Base-by-base conservation (phyloP, 768 basidiomycete genomes). In the Boletus subcaerulescens region DNA sequence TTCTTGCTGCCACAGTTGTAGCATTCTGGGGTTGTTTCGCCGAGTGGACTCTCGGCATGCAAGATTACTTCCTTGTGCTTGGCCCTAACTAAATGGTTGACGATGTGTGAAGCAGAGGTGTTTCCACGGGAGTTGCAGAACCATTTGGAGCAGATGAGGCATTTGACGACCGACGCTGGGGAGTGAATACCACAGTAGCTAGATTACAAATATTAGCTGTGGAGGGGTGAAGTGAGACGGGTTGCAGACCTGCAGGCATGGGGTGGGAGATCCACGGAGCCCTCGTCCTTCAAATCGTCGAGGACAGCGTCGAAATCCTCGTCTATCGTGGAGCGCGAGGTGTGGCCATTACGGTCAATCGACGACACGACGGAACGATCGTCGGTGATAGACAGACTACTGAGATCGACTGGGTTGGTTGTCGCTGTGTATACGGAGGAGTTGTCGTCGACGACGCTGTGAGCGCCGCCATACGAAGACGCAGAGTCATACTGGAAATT, bases 1-100 rank as follows among this genome's bases (percentile, higher is more conserved):
- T 99, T 99, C 75, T 97, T 98, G 77, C 91, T 95, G 15, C 97
- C 97, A 67, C 97, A 99, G 66, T 94, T 95, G 78, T 99, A 99
- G 71, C 97, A 99, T 75, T 99, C 97, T 0, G 97, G 97, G 0
- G 92, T 91, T 1, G 97, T 98, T 74, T 98, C 97, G 2, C 97
- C 97, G 4, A 99, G 79, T 3, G 96, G 93, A 55, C 90, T 89
- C 64, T 98, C 96, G 48, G 91, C 89, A 66, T 99, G 97, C 31
- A 99, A 75, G 57, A 96, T 91, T 58, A 99, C 96, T 68, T 99
- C 97, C 76, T 98, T 98, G 76, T 99, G 97, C 74, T 98, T 98
- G 31, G 97, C 95, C 66, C 96, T 93, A 46, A 99, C 97, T 55
- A 99, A 83, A 75, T 99, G 97, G 72, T 98, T 98, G 61, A 99